A percentile compares a stretch with the other conserved stretches of the same genome.
Evolutionary conservation across 129 eudicot genomes (phyloP).

Genomic region (Flaveria ramosissima): DNA sequence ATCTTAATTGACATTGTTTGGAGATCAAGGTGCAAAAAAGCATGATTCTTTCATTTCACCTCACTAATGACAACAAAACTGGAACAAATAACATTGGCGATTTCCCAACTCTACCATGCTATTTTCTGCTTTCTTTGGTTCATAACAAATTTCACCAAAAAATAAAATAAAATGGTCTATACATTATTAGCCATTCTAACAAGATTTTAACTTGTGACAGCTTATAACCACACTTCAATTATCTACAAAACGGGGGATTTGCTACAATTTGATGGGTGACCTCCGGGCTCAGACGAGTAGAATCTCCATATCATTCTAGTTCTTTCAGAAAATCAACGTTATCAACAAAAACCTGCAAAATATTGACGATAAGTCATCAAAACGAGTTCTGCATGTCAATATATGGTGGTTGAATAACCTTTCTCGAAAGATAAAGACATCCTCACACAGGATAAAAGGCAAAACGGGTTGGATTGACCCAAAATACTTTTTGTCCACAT

Average conservation of each 20-base stretch:
- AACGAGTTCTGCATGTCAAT: neutral
- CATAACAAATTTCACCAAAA: constrained; percentile 23
- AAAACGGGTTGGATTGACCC: neutral
- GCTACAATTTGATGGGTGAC: constrained; percentile 8
- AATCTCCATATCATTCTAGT: constrained; percentile 50
- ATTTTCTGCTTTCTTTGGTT: constrained; percentile 23
- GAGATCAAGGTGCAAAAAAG: too few species aligned
- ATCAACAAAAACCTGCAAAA: constrained; percentile 71
- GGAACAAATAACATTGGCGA: neutral
- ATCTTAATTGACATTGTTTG: too few species aligned
- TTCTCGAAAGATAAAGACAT: neutral
- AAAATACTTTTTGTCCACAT: neutral
- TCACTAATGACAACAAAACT: constrained; percentile 11
- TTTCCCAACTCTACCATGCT: constrained; percentile 12
- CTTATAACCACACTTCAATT: constrained; percentile 25
- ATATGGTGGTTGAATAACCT: neutral
- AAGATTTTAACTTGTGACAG: constrained; percentile 13
- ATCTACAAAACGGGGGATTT: constrained; percentile 34
- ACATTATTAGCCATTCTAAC: constrained; percentile 33
- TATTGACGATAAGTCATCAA: neutral
- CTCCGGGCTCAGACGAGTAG: neutral
- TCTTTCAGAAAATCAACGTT: constrained; percentile 75
- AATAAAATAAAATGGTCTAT: constrained; percentile 4
- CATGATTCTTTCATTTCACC: constrained; percentile 16
- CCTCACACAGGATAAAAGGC: neutral